A percentile compares a stretch with the other conserved stretches of the same genome.
Evolutionary conservation across 2,329 filamentous ascomycete genomes (phyloP).

Genomic region (Laburnicola sp.): DNA sequence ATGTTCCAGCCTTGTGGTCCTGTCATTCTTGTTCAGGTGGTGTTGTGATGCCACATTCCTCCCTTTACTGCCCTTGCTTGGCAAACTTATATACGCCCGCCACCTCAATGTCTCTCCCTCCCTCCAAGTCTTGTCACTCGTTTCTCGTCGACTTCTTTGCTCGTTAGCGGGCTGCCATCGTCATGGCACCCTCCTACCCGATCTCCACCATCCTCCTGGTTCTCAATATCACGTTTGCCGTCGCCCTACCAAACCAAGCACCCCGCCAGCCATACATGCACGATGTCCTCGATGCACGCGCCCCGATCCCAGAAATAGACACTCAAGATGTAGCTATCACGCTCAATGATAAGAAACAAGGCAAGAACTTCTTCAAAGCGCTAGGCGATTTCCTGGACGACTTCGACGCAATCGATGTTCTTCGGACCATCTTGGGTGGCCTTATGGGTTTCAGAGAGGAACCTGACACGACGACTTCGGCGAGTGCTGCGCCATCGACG

Average conservation of each 20-base stretch:
- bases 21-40: neutral
- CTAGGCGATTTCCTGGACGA: slow-evolving; percentile 9
- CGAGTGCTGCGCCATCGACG: neutral
- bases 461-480: neutral
- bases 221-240: neutral
- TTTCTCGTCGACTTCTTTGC: neutral
- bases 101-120: neutral
- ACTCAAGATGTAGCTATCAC: neutral
- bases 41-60: slow-evolving; percentile 5
- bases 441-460: neutral
- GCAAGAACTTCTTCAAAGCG: slow-evolving; percentile 13
- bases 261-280: neutral
- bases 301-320: neutral
- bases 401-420: slow-evolving; percentile 11
- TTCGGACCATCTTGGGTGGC: slow-evolving; percentile 7
- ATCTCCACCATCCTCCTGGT: slow-evolving; percentile 5
- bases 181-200: slow-evolving; percentile 7
- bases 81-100: neutral
- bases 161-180: slow-evolving; percentile 3
- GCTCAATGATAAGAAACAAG: slow-evolving; percentile 7
- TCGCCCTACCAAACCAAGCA: slow-evolving; percentile 1
- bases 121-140: no score
- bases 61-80: slow-evolving; percentile 6
- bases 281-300: neutral
- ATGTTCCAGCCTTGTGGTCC: neutral